These are phyloP conservation scores for Lasiosphaeris hirsuta DNA, from an alignment of 495 filamentous ascomycete genomes.

Conservation along the genomic window DNA sequence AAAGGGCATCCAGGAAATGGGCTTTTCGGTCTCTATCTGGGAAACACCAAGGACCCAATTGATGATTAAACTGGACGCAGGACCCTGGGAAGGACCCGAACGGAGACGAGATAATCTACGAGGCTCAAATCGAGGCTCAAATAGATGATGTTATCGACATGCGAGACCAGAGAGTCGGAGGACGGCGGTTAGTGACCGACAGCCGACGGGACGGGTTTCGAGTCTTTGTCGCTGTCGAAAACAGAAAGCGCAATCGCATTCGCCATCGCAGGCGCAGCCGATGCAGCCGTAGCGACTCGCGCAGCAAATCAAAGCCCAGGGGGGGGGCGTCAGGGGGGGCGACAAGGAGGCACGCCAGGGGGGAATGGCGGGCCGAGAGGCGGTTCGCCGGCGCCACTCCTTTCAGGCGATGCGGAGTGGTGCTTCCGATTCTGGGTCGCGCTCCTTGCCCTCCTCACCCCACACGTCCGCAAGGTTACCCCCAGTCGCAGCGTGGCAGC, in stretches of 20 bases:
- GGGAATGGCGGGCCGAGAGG: constrained; percentile 36
- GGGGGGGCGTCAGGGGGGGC: background rate
- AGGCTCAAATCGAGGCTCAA: constrained; percentile 15
- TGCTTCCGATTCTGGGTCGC: constrained; percentile 22
- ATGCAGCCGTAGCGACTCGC: no score
- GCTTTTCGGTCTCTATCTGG: no score
- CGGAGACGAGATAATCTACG: constrained; percentile 18
- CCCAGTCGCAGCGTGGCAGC: no score
- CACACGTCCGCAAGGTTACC: background rate
- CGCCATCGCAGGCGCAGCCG: background rate
- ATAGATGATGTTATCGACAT: constrained; percentile 4
- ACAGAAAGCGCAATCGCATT: no score
- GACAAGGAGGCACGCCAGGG: background rate
- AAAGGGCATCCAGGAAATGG: no score
- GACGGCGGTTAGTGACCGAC: constrained; percentile 3
- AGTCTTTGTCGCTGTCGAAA: no score
- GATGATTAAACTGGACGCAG: background rate
- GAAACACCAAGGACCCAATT: constrained; percentile 3
- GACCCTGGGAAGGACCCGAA: no score
- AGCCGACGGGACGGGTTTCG: background rate
- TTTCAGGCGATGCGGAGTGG: constrained; percentile 37
- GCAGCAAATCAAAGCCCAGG: constrained; percentile 2
- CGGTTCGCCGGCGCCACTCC: constrained; percentile 31
- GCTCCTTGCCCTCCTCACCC: constrained; percentile 3
- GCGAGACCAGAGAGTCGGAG: background rate